Base-by-base conservation (phyloP, 2,329 filamentous ascomycete species). In the Colletotrichum paranaense region DNA sequence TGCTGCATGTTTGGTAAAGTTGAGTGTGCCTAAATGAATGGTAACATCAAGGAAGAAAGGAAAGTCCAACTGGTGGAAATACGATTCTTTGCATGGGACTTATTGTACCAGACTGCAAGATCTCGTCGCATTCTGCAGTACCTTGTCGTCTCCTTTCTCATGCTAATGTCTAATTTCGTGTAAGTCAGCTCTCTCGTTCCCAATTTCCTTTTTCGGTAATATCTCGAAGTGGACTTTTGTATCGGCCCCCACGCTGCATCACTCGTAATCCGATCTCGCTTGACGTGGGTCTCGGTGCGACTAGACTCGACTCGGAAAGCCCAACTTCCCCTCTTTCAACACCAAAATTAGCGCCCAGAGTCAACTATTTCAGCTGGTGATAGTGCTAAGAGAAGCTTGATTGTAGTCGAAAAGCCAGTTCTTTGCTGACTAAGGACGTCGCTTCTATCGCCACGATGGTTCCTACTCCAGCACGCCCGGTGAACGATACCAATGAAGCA, bases 201-300 rank as follows among this genome's bases (percentile, higher is more conserved):
- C 12, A 16, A 55, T 46, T 68, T 12, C 57, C 56, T 4, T 32
- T 62, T 68, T 53, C 14, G 65, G 65, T 16, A 68, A 19, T 49
- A 49, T 22, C 11, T 22, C 0, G n/a, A 24, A 14, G 42, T 32
- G 60, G 42, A 35, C 12, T 42, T 16, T 6, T 14, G 32, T 7
- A 35, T 11, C 12, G 26, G 35, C 42, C 42, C 60, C 60, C 42
- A 63, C 60, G 63, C 58, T 58, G 28, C 12, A 14, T 32, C 32
- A 24, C 1, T 63, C n/a, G 46, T 30, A 62, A 68, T 62, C 68
- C 68, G 64, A 68, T 68, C 49, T 68, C 68, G 64, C 64, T 68
- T 52, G 28, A 38, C 57, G 64, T 68, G 68, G 68, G 52, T 22
- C 49, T 35, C 52, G 22, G 11, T 26, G 9, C 35, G 65, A n/a